These are phyloP conservation scores for Thuidium tamariscinum DNA, from an alignment of 225 moss, liverwort and hornwort genomes.

Conservation along the genomic window DNA sequence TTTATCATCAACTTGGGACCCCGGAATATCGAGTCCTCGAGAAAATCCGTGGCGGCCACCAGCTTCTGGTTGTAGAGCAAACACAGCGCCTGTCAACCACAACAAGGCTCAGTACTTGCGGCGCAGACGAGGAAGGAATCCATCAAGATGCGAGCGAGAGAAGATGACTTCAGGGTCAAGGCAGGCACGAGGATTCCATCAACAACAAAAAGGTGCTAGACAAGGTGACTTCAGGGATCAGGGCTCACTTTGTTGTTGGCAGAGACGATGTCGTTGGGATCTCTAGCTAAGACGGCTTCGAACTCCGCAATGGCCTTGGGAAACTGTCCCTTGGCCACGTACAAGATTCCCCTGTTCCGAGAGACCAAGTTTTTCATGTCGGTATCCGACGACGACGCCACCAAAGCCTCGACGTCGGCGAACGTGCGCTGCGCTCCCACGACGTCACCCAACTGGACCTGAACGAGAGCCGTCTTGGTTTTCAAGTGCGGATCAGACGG, in stretches of 20 bases:
- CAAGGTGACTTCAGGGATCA: not conserved
- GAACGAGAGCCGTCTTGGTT: constrained; percentile 69
- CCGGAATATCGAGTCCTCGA: constrained; percentile 67
- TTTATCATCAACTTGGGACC: constrained; percentile 49
- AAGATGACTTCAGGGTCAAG: not conserved
- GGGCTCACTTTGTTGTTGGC: constrained; percentile 71
- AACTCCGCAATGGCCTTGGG: constrained; percentile 71
- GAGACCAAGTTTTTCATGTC: constrained; percentile 35
- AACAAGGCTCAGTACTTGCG: not conserved
- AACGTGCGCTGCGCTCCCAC: constrained; percentile 77
- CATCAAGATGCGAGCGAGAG: not conserved
- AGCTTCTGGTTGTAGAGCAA: constrained; percentile 72
- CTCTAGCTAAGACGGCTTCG: constrained; percentile 52
- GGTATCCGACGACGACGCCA: constrained; percentile 29
- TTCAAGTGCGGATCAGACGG: constrained; percentile 59
- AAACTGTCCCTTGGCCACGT: constrained; percentile 66
- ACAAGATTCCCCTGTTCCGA: constrained; percentile 65
- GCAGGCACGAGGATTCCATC: not conserved
- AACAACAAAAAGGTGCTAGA: not conserved
- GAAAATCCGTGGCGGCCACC: constrained; percentile 59
- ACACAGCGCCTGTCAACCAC: constrained; percentile 61
- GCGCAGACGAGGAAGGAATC: not conserved
- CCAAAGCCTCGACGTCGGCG: constrained; percentile 52
- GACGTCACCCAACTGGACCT: constrained; percentile 82
- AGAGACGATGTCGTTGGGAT: constrained; percentile 69